Evolutionary conservation across 1,139 yeast species (phyloP).

Genomic region (Nadsonia commutata): DNA sequence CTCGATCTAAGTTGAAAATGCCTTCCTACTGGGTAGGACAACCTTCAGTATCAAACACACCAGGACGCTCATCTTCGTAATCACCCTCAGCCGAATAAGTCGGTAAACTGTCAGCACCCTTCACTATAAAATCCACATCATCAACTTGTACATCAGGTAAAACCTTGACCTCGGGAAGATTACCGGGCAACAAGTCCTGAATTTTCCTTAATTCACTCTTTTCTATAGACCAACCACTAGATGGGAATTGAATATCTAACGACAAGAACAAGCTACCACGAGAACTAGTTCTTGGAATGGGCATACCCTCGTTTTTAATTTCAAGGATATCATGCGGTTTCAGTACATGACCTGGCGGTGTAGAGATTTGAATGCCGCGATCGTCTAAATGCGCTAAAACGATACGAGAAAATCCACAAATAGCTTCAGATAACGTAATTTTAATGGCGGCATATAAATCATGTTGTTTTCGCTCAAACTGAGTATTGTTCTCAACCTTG

Average conservation of each 20-base stretch:
- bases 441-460: constrained; percentile 49
- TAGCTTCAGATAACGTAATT: constrained; percentile 63
- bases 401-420: constrained; percentile 62
- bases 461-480: constrained; percentile 43
- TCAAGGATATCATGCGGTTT: constrained; percentile 63
- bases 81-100: background rate
- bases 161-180: constrained; percentile 1
- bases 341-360: constrained; percentile 48
- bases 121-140: constrained; percentile 9
- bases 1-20: constrained; percentile 1
- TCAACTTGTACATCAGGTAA: constrained; percentile 9
- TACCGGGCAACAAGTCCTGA: constrained; percentile 15
- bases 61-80: background rate
- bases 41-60: background rate
- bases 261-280: constrained; percentile 66
- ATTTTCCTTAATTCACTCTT: constrained; percentile 15
- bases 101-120: constrained; percentile 5
- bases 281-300: constrained; percentile 30
- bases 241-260: constrained; percentile 67
- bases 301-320: constrained; percentile 79
- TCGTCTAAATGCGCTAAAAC: constrained; percentile 72
- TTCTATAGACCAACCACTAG: constrained; percentile 30
- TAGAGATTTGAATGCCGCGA: constrained; percentile 52
- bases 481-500: constrained; percentile 29
- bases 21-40: background rate